These are phyloP conservation scores for Curvularia hawaiiensis DNA, from an alignment of 2,329 filamentous ascomycete genomes.

Conservation along the genomic window DNA sequence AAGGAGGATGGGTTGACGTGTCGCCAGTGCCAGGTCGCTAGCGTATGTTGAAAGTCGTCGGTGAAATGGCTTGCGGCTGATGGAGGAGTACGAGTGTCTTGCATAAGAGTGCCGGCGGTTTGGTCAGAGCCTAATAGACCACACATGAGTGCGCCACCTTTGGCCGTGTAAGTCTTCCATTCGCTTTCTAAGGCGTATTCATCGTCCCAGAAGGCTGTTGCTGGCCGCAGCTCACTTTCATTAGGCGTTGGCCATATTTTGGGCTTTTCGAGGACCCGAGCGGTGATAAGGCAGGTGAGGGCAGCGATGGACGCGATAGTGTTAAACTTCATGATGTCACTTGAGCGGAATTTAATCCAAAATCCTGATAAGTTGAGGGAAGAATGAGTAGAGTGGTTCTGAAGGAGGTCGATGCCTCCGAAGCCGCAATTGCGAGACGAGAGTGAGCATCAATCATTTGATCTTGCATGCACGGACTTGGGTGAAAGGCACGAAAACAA, in stretches of 20 bases:
- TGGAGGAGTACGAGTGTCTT: conserved; percentile 20
- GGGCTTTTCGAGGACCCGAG: not conserved
- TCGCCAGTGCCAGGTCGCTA: conserved; percentile 26
- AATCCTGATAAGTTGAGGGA: no score
- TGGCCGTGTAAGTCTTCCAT: conserved; percentile 16
- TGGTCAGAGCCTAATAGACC: conserved; percentile 18
- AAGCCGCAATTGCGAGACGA: not conserved
- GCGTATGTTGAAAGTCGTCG: conserved; percentile 17
- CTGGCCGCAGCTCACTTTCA: not conserved
- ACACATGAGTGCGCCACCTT: conserved; percentile 22
- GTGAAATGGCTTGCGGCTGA: conserved; percentile 25
- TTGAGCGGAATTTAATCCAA: no score
- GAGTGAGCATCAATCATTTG: no score
- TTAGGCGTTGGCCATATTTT: not conserved
- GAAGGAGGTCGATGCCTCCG: no score
- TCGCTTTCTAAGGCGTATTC: conserved; percentile 16
- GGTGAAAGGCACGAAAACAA: not conserved
- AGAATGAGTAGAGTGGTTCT: no score
- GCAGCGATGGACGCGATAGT: not conserved
- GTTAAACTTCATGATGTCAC: not conserved
- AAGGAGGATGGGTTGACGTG: conserved; percentile 4
- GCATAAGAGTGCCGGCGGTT: conserved; percentile 16
- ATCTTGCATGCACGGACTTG: not conserved
- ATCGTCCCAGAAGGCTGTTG: conserved; percentile 16
- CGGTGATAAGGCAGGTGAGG: not conserved